Evolutionary conservation across 208 protist genomes (phyloP), one percentile per base, ranked within the genome.

Genomic region (Crithidia thermophila): DNA sequence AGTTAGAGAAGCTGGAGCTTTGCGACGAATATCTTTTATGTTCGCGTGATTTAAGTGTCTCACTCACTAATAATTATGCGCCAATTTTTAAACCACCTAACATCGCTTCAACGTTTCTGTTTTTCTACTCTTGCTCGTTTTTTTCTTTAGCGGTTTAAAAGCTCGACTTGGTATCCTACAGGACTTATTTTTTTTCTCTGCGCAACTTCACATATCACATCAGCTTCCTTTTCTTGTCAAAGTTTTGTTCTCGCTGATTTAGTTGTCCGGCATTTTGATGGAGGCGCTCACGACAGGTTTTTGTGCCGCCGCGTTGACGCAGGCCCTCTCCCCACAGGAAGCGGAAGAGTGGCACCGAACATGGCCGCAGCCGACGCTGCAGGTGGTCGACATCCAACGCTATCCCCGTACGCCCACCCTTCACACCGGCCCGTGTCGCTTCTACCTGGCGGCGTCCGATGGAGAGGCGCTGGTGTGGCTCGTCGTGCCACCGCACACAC

Each of bases 371-470:
- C 78, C 79, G 2, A 76, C 66, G 18, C 67, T 98, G 10, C 90
- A 97, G 51, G 67, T 94, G 7, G 79, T 93, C 33, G 82, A 90
- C 47, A 92, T 94, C 57, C 85, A 96, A 37, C 81, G 88, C 21
- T 90, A 86, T 67, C 85, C 81, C 11, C 61, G 42, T 14, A 11
- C 43, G 10, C 49, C 67, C 14, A 40, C 57, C 31, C 42, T 33
- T 0, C 31, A 14, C 0, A 39, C 36, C 27, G 61, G 55, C 28
- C 49, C 69, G 2, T 85, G 74, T 2, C 75, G 85, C 2, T 98
- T 97, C 74, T 93, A 91, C 53, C n/a, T 90, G 0, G 91, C 93
- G 2, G 52, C 85, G 2, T 89, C 81, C 2, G 84, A 91, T 52
- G 81, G 72, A 6, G 34, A 79, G 42, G 66, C 78, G n/a, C 34